phyloP scores from a whole-genome alignment of 495 filamentous ascomycete genomes.

The Aspergillus diversus region DNA sequence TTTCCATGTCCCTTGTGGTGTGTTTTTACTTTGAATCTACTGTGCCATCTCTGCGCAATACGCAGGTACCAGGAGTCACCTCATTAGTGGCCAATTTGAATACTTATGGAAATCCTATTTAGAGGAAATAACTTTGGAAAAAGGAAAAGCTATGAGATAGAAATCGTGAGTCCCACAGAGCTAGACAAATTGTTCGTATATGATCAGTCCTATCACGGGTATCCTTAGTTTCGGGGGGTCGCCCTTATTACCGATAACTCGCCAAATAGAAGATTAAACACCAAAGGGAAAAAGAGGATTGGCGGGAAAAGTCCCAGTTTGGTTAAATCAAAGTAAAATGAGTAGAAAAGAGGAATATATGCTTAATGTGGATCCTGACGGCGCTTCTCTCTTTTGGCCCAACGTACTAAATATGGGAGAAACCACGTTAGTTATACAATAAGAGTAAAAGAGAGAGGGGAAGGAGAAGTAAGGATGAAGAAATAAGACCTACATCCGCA shows the following conservation, averaged over 20 bases:
- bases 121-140: background rate
- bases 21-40: slow-evolving; percentile 4
- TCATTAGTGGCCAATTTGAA: slow-evolving; percentile 2
- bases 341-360: background rate
- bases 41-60: slow-evolving; percentile 16
- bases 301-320: background rate
- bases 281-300: background rate
- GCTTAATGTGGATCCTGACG: slow-evolving; percentile 35
- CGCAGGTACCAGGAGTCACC: slow-evolving; percentile 8
- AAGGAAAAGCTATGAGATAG: slow-evolving; percentile 6
- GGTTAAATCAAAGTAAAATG: background rate
- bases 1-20: too few species aligned
- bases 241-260: background rate
- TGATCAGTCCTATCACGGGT: slow-evolving; percentile 10
- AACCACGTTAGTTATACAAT: background rate
- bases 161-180: slow-evolving; percentile 5
- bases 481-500: slow-evolving; percentile 70
- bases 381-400: slow-evolving; percentile 82
- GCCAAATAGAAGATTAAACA: background rate
- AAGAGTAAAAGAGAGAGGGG: slow-evolving; percentile 5
- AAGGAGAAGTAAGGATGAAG: background rate
- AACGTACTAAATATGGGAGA: slow-evolving; percentile 52
- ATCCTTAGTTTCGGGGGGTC: slow-evolving; percentile 11
- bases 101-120: background rate
- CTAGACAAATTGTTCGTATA: slow-evolving; percentile 1